Conservation (phyloP, 352 stramenopile genomes). For the Globisporangium paddicum region DNA sequence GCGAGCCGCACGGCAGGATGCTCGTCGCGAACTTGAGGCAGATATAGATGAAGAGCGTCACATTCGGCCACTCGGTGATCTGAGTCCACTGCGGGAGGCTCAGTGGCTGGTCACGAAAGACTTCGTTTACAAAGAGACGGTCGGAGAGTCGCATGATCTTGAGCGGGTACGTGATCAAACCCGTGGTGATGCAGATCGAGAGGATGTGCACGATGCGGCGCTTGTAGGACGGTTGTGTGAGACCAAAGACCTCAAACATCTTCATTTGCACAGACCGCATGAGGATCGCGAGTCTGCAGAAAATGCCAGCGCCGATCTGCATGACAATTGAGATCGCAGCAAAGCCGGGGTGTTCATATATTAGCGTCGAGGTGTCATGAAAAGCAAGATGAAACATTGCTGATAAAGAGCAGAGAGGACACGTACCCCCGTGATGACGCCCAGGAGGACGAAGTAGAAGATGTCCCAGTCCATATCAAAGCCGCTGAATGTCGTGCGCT, state of each 20-base stretch:
- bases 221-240: conserved; percentile 48
- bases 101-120: conserved; percentile 62
- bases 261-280: conserved; percentile 44
- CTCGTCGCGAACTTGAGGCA: conserved; percentile 68
- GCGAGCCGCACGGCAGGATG: conserved; percentile 61
- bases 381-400: background rate
- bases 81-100: conserved; percentile 61
- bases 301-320: conserved; percentile 60
- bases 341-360: background rate
- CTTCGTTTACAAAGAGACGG: conserved; percentile 64
- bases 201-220: conserved; percentile 54
- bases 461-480: conserved; percentile 82
- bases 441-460: conserved; percentile 64
- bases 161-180: conserved; percentile 59
- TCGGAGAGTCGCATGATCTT: conserved; percentile 72
- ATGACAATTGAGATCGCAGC: background rate
- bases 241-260: conserved; percentile 45
- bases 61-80: conserved; percentile 44
- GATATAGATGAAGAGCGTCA: conserved; percentile 69
- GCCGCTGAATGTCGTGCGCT: conserved; percentile 66
- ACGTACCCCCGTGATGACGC: conserved; percentile 62
- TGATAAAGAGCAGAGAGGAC: background rate
- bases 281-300: conserved; percentile 46
- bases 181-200: conserved; percentile 54
- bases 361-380: background rate